phyloP scores from a whole-genome alignment of 768 basidiomycete species.

The Termitomyces heimii region DNA sequence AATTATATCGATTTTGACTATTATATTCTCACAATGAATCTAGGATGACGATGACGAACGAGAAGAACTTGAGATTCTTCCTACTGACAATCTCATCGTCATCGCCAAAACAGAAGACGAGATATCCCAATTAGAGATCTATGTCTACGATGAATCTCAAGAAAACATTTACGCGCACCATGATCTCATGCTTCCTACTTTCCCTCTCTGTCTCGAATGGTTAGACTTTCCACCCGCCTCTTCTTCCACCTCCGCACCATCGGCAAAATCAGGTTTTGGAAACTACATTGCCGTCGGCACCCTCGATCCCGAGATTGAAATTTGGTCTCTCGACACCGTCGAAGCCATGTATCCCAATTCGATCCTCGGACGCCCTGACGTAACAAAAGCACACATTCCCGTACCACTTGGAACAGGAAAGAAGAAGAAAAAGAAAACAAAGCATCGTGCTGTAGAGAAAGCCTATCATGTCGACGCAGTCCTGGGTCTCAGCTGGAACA shows the following conservation, averaged over 20 bases:
- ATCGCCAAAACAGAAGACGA: constrained; percentile 96
- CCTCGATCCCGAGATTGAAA: constrained; percentile 96
- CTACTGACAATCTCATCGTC: constrained; percentile 90
- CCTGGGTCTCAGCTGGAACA: constrained; percentile 92
- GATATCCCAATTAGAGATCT: constrained; percentile 91
- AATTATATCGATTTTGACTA: background rate
- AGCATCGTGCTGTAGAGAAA: constrained; percentile 52
- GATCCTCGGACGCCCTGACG: constrained; percentile 86
- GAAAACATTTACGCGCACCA: constrained; percentile 96
- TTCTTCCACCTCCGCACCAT: constrained; percentile 29
- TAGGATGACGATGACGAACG: constrained; percentile 76
- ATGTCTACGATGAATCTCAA: constrained; percentile 89
- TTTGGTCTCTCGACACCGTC: constrained; percentile 93
- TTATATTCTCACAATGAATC: constrained; percentile 5
- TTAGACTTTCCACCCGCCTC: constrained; percentile 86
- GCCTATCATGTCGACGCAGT: constrained; percentile 92
- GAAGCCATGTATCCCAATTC: constrained; percentile 93
- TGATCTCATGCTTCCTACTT: constrained; percentile 95
- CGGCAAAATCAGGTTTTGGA: constrained; percentile 42
- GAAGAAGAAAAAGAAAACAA: constrained; percentile 89
- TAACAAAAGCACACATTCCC: constrained; percentile 74
- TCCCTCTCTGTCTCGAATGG: constrained; percentile 99
- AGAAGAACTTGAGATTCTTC: constrained; percentile 82
- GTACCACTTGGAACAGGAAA: constrained; percentile 86
- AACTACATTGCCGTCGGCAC: constrained; percentile 97